Base-by-base conservation (phyloP, 2,329 filamentous ascomycete species). In the Ophiosphaerella herpotricha region DNA sequence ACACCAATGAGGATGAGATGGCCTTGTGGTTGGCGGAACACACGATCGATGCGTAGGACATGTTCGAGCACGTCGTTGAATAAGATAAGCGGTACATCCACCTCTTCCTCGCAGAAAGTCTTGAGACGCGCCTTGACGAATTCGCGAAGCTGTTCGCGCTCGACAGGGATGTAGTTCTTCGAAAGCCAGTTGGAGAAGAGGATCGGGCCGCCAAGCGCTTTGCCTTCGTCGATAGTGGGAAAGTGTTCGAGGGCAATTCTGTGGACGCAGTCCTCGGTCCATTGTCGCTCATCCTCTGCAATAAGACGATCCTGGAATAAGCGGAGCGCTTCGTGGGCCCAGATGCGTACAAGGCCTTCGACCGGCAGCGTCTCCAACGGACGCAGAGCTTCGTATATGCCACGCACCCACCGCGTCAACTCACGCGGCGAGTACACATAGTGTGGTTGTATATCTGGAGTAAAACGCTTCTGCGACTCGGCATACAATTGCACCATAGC, bases 401-500 rank as follows among this genome's bases (percentile, higher is more conserved):
- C 94, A 60, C 95, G 90, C 26, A 96, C 93, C 94, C 94, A 99
- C 71, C 94, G 84, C 11, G 95, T 99, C 65, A 99, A 81, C 73
- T 99, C 94, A 87, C 94, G 91, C 70, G 94, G 94, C 73, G 92
- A 97, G 83, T 99, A 99, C 39, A 99, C 92, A 71, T 99, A 99
- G 73, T 99, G 94, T 0, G 94, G 94, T 69, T 99, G 94, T 35
- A 97, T 97, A 75, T 96, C 88, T 6, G 94, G 89, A 8, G 94
- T 99, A 70, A 99, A 99, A 44, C 89, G 85, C 66, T 90, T 84
- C 73, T 99, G 95, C 9, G 94, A 99, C 71, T 96, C 91, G 24
- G 95, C 79, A 67, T 97, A 99, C 68, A 99, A 89, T 60, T 90
- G 88, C 36, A 99, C 95, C 94, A 99, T 99, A 16, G 95, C 90